Percentiles rank a stretch among this genome's conserved stretches.
phyloP scores from a whole-genome alignment of 1,284 basidiomycete species.

The Leccinum colubrinum region DNA sequence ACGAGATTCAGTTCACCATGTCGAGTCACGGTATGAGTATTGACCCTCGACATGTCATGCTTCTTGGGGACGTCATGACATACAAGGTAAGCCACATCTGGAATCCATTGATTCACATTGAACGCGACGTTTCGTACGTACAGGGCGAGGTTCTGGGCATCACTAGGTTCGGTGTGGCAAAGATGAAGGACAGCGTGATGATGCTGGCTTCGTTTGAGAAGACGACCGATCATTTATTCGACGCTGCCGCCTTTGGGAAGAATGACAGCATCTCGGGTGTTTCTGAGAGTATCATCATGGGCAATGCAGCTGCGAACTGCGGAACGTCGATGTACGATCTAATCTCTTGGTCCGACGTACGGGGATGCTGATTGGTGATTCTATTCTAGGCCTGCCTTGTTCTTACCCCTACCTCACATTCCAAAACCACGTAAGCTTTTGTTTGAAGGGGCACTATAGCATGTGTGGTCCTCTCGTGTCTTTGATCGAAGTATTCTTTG shows the following conservation, averaged over 20 bases:
- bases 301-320: slow-evolving; percentile 93
- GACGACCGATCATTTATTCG: slow-evolving; percentile 98
- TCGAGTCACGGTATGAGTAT: slow-evolving; percentile 97
- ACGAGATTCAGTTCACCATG: slow-evolving; percentile 99
- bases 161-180: slow-evolving; percentile 99
- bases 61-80: slow-evolving; percentile 98
- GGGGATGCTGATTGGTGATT: slow-evolving; percentile 6
- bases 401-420: slow-evolving; percentile 51
- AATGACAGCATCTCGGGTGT: slow-evolving; percentile 95
- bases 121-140: background rate
- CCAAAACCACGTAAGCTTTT: slow-evolving; percentile 52
- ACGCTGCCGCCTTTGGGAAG: slow-evolving; percentile 96
- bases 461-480: background rate
- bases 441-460: slow-evolving; percentile 52
- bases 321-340: slow-evolving; percentile 87
- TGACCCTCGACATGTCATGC: slow-evolving; percentile 98
- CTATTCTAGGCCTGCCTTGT: slow-evolving; percentile 50
- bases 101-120: no score
- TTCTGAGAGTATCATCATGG: slow-evolving; percentile 99
- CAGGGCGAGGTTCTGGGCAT: slow-evolving; percentile 98
- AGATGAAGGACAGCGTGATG: slow-evolving; percentile 99
- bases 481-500: no score
- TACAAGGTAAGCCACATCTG: slow-evolving; percentile 75
- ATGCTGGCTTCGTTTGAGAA: slow-evolving; percentile 99
- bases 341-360: background rate